Conservation (phyloP, 1,284 basidiomycete species). For the Testicularia cyperi region DNA sequence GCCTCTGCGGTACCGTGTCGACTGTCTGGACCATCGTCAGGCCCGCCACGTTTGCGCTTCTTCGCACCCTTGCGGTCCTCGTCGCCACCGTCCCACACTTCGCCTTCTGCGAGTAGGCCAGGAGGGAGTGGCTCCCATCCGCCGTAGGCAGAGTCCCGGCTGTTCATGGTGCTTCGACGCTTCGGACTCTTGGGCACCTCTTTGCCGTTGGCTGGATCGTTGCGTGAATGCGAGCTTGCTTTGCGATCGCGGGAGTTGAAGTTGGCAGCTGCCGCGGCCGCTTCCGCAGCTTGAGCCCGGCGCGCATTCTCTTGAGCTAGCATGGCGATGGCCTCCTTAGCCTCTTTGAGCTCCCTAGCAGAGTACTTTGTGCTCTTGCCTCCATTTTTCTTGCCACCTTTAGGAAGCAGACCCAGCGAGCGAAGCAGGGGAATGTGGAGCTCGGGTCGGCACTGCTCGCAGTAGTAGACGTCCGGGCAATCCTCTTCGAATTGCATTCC, state of each 20-base stretch:
- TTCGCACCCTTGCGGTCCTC: conserved; percentile 30
- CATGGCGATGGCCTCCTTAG: conserved; percentile 53
- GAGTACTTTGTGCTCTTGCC: conserved; percentile 37
- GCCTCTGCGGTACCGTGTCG: conserved; percentile 9
- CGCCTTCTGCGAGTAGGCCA: conserved; percentile 52
- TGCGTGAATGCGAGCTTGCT: conserved; percentile 9
- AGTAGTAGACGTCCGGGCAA: conserved; percentile 70
- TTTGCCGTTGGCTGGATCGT: conserved; percentile 6
- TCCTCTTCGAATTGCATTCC: conserved; percentile 82
- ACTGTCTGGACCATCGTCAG: conserved; percentile 27
- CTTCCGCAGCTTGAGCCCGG: conserved; percentile 35
- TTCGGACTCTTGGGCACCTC: conserved; percentile 63
- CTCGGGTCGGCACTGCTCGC: conserved; percentile 89
- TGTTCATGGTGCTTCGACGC: conserved; percentile 89
- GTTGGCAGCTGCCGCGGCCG: conserved; percentile 5
- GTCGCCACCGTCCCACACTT: conserved; percentile 40
- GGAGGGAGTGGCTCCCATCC: conserved; percentile 72
- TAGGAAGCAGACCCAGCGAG: conserved; percentile 49
- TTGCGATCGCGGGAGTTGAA: conserved; percentile 30
- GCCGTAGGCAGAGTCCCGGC: conserved; percentile 88
- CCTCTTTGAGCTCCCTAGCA: conserved; percentile 53
- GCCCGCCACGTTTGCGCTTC: conserved; percentile 46
- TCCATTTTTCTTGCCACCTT: conserved; percentile 43
- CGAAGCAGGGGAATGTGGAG: conserved; percentile 66
- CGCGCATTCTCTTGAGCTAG: conserved; percentile 53